A percentile compares a stretch with the other conserved stretches of the same genome.
phyloP scores from a whole-genome alignment of 2,329 filamentous ascomycete species.

The Meredithiella fracta region DNA sequence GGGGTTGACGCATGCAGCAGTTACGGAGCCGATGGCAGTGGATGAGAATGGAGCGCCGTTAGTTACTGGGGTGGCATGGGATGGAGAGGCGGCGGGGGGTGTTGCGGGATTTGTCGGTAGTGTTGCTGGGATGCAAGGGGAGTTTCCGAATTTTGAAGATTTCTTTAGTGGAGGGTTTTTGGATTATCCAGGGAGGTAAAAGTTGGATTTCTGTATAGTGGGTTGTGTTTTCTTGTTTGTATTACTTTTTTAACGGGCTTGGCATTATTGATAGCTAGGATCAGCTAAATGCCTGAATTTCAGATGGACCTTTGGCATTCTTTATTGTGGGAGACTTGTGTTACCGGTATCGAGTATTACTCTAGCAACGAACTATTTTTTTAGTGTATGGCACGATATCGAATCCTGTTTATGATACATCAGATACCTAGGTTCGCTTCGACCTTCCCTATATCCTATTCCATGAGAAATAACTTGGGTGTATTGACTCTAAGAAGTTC shows the following conservation, averaged over 20 bases:
- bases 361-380: too few relatives aligned
- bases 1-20: neutral
- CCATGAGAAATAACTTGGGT: too few relatives aligned
- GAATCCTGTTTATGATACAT: too few relatives aligned
- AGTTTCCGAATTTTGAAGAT: conserved; percentile 14
- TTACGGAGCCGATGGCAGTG: conserved; percentile 9
- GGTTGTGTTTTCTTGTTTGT: conserved; percentile 1
- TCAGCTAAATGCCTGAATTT: too few relatives aligned
- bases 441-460: too few relatives aligned
- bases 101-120: neutral
- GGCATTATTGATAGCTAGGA: too few relatives aligned
- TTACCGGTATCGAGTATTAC: too few relatives aligned
- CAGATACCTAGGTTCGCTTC: too few relatives aligned
- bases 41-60: conserved; percentile 1
- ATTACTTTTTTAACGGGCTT: too few relatives aligned
- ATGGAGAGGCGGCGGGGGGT: neutral
- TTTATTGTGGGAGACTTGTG: neutral
- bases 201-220: neutral
- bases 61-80: neutral
- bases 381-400: too few relatives aligned
- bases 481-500: too few relatives aligned
- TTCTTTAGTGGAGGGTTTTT: conserved; percentile 14
- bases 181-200: conserved; percentile 10
- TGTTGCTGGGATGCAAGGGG: neutral
- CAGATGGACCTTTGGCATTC: too few relatives aligned